A percentile compares a stretch with the other conserved stretches of the same genome.
Evolutionary conservation across 73 alveolate genomes (phyloP).

Genomic region (Paramecium caudatum): DNA sequence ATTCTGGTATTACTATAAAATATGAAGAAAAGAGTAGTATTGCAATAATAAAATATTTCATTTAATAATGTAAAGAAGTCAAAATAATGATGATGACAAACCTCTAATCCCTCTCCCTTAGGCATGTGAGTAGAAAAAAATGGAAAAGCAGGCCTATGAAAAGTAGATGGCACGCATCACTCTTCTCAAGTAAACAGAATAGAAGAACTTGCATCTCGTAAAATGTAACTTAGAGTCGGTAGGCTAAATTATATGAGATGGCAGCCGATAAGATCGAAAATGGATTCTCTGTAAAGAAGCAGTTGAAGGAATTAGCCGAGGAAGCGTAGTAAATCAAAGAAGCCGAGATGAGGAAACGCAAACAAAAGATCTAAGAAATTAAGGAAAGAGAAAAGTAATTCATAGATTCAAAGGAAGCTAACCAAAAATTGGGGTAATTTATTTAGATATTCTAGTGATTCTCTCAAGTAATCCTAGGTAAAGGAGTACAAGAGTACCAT

Average conservation of each 20-base stretch:
- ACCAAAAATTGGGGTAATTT: conserved; percentile 41
- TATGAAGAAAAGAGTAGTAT: background rate
- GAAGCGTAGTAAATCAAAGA: conserved; percentile 27
- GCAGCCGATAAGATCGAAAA: conserved; percentile 39
- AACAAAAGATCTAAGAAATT: conserved; percentile 9
- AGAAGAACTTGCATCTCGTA: conserved; percentile 38
- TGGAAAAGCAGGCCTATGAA: background rate
- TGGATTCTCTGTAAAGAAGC: background rate
- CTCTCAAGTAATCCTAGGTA: conserved; percentile 16
- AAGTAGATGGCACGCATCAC: conserved; percentile 38
- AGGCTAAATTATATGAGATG: conserved; percentile 60
- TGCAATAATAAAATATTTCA: background rate
- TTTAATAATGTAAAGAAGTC: background rate
- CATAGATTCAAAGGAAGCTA: background rate
- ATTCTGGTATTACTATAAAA: background rate
- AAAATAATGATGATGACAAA: conserved; percentile 27
- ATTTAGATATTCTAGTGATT: background rate
- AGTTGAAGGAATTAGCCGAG: background rate
- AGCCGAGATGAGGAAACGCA: background rate
- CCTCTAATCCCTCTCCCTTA: conserved; percentile 10
- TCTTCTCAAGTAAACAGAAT: background rate
- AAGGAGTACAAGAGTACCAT: conserved; percentile 56
- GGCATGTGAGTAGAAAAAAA: background rate
- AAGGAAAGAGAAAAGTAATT: background rate
- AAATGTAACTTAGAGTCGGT: no score